Evolutionary conservation across 257 asterid genomes (phyloP).

Genomic region (Thymus mandschuricus): DNA sequence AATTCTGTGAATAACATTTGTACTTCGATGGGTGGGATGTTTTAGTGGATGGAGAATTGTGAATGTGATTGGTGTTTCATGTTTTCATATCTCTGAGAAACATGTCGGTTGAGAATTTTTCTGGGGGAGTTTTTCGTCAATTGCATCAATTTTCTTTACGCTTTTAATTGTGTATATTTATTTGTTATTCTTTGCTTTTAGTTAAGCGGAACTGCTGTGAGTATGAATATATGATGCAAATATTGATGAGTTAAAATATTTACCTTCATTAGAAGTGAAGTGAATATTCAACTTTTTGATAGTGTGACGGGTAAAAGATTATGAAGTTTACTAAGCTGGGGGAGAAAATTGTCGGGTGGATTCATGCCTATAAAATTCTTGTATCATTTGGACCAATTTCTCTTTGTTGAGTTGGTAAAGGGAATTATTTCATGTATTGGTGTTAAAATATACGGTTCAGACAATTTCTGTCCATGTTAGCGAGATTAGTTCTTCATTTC

Average conservation of each 20-base stretch:
- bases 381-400: too few relatives aligned
- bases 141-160: not conserved
- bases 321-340: too few relatives aligned
- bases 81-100: constrained; percentile 1
- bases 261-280: not conserved
- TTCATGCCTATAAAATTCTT: too few relatives aligned
- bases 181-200: not conserved
- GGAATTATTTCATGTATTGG: too few relatives aligned
- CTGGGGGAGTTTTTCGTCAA: not conserved
- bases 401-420: too few relatives aligned
- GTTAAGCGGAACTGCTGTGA: not conserved
- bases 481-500: too few relatives aligned
- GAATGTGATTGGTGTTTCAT: constrained; percentile 16
- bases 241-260: not conserved
- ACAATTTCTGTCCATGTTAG: too few relatives aligned
- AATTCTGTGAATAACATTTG: not conserved
- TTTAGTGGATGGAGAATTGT: constrained; percentile 13
- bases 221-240: not conserved
- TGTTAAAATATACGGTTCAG: too few relatives aligned
- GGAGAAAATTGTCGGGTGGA: too few relatives aligned
- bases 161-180: not conserved
- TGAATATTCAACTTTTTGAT: not conserved
- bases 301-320: not conserved
- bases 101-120: constrained; percentile 8
- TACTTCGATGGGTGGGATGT: not conserved